Evolutionary conservation across 129 eudicot genomes (phyloP).

Genomic region (Flaveria linearis): DNA sequence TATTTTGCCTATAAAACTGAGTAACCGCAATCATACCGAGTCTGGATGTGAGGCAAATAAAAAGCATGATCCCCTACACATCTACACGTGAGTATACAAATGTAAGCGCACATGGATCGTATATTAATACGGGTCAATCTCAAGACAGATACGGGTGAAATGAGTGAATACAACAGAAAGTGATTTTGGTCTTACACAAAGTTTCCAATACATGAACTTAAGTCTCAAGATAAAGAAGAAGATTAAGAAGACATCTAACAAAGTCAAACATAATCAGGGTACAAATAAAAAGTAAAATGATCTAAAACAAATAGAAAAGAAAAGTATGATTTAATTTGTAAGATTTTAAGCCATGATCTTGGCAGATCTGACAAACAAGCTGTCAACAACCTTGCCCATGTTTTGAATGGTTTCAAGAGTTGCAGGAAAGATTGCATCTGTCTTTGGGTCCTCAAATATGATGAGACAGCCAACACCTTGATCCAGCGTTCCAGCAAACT

Average conservation of each 20-base stretch:
- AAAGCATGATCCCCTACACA: not conserved
- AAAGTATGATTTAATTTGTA: not conserved
- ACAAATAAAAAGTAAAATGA: not conserved
- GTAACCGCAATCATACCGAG: not conserved
- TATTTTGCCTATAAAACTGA: no score
- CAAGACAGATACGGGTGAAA: not conserved
- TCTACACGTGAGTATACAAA: not conserved
- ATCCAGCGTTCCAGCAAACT: conserved; percentile 80
- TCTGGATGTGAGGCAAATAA: not conserved
- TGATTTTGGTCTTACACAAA: not conserved
- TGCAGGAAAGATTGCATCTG: conserved; percentile 69
- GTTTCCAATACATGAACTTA: conserved; percentile 9
- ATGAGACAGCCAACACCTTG: conserved; percentile 83
- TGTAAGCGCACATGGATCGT: not conserved
- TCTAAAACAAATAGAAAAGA: conserved; percentile 18
- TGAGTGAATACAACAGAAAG: not conserved
- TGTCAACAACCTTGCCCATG: conserved; percentile 72
- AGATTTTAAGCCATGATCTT: conserved; percentile 60
- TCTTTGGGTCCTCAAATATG: conserved; percentile 73
- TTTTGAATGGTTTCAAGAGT: conserved; percentile 70
- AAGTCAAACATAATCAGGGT: conserved; percentile 21
- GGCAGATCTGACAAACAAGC: conserved; percentile 63
- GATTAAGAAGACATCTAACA: not conserved
- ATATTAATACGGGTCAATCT: not conserved
- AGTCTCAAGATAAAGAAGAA: conserved; percentile 11